These are phyloP conservation scores for Borovskyia barvae DNA, from an alignment of 208 protist species.

Conservation along the genomic window DNA sequence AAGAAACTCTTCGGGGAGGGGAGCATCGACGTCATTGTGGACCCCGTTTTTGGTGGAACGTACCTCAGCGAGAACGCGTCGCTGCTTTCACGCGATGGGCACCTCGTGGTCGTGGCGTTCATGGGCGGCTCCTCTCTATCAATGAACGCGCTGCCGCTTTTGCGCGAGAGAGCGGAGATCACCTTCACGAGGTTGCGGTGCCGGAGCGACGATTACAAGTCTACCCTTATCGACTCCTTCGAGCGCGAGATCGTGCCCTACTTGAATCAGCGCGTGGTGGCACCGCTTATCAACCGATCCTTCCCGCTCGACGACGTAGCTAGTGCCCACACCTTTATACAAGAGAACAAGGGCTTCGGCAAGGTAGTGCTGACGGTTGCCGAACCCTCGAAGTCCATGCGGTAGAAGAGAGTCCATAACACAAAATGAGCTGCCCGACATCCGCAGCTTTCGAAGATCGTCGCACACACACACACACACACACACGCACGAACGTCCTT, in stretches of 20 bases:
- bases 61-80: slow-evolving; percentile 63
- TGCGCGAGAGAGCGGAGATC: slow-evolving; percentile 47
- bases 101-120: slow-evolving; percentile 62
- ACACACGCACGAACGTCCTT: neutral
- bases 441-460: too few relatives aligned
- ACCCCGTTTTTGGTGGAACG: slow-evolving; percentile 76
- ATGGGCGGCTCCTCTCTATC: slow-evolving; percentile 57
- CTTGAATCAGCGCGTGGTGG: slow-evolving; percentile 50
- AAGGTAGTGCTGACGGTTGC: slow-evolving; percentile 56
- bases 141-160: slow-evolving; percentile 50
- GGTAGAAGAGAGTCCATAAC: too few relatives aligned
- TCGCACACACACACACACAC: slow-evolving; percentile 1
- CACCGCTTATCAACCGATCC: slow-evolving; percentile 37
- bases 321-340: slow-evolving; percentile 45
- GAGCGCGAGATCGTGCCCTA: slow-evolving; percentile 58
- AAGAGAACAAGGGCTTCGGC: slow-evolving; percentile 46
- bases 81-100: slow-evolving; percentile 52
- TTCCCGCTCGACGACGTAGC: slow-evolving; percentile 62
- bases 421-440: neutral
- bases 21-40: slow-evolving; percentile 65
- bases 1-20: slow-evolving; percentile 37
- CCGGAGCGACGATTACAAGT: slow-evolving; percentile 56
- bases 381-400: neutral
- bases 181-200: slow-evolving; percentile 73
- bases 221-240: slow-evolving; percentile 47